Conservation (phyloP, 176 grass and related monocot species). For the Bromus sterilis region DNA sequence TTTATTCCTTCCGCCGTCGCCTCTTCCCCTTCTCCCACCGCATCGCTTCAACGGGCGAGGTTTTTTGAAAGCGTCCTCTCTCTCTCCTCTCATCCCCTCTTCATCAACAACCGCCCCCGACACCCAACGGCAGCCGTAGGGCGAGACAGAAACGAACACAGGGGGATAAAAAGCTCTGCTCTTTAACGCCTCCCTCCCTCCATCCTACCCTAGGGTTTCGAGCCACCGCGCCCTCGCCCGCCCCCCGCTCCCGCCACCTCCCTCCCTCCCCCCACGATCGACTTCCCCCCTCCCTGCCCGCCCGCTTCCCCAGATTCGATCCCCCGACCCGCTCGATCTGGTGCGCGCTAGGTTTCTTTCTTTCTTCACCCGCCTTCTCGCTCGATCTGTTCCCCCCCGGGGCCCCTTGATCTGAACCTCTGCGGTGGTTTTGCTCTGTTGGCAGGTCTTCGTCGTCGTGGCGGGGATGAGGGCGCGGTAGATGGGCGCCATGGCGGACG, state of each 20-base stretch:
- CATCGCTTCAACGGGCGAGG: constrained; percentile 85
- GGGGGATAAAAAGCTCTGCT: constrained; percentile 17
- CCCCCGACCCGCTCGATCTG: constrained; percentile 34
- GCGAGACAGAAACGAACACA: background rate
- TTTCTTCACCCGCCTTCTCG: constrained; percentile 31
- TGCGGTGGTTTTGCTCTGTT: constrained; percentile 12
- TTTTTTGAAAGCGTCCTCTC: constrained; percentile 71
- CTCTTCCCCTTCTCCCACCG: background rate
- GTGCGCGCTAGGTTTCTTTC: constrained; percentile 19
- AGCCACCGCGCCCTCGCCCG: constrained; percentile 23
- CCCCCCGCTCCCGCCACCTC: constrained; percentile 41
- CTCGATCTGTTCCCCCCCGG: constrained; percentile 35
- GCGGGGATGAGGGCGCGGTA: constrained; percentile 22
- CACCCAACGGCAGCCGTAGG: constrained; percentile 35
- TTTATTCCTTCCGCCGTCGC: background rate
- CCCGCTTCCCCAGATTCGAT: constrained; percentile 14
- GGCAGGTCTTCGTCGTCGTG: constrained; percentile 1
- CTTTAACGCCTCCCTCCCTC: constrained; percentile 45
- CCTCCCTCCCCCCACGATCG: background rate
- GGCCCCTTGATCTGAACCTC: constrained; percentile 30
- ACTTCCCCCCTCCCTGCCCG: constrained; percentile 20
- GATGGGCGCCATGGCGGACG: constrained; percentile 43
- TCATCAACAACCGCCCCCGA: constrained; percentile 25
- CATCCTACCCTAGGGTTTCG: constrained; percentile 92
- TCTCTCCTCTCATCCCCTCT: too few species aligned